Evolutionary conservation across 2,329 filamentous ascomycete genomes (phyloP).

Genomic region (Tympanopsis confertula): DNA sequence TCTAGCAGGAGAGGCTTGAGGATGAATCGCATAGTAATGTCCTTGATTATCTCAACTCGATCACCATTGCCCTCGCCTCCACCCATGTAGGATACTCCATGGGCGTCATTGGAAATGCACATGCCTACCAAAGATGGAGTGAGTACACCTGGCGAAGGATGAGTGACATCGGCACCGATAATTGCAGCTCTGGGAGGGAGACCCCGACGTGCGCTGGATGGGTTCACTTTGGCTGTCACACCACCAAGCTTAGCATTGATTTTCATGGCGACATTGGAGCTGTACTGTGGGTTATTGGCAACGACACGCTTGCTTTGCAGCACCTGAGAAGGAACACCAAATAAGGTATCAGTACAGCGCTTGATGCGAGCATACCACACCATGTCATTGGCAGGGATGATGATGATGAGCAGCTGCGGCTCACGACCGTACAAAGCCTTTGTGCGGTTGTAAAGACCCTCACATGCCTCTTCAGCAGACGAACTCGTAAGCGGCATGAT

Average conservation of each 20-base stretch:
- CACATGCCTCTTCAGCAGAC: too few relatives aligned
- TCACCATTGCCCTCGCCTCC: slow-evolving; percentile 53
- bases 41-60: slow-evolving; percentile 54
- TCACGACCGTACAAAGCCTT: neutral
- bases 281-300: slow-evolving; percentile 51
- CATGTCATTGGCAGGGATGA: slow-evolving; percentile 48
- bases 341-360: slow-evolving; percentile 57
- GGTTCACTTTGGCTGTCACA: slow-evolving; percentile 30
- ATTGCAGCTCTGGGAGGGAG: slow-evolving; percentile 32
- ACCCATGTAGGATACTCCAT: slow-evolving; percentile 48
- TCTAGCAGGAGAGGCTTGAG: slow-evolving; percentile 35
- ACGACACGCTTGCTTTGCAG: slow-evolving; percentile 47
- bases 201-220: slow-evolving; percentile 9
- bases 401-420: slow-evolving; percentile 53
- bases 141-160: slow-evolving; percentile 45
- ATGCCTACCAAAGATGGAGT: slow-evolving; percentile 56
- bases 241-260: slow-evolving; percentile 65
- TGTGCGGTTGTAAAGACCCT: neutral
- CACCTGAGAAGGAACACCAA: slow-evolving; percentile 56
- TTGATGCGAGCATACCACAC: slow-evolving; percentile 56
- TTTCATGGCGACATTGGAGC: slow-evolving; percentile 65
- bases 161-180: slow-evolving; percentile 63
- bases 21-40: slow-evolving; percentile 42
- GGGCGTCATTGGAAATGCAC: slow-evolving; percentile 45
- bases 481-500: slow-evolving; percentile 12